These are phyloP conservation scores for Clavispora fructus DNA, from an alignment of 805 yeast species.

Conservation along the genomic window DNA sequence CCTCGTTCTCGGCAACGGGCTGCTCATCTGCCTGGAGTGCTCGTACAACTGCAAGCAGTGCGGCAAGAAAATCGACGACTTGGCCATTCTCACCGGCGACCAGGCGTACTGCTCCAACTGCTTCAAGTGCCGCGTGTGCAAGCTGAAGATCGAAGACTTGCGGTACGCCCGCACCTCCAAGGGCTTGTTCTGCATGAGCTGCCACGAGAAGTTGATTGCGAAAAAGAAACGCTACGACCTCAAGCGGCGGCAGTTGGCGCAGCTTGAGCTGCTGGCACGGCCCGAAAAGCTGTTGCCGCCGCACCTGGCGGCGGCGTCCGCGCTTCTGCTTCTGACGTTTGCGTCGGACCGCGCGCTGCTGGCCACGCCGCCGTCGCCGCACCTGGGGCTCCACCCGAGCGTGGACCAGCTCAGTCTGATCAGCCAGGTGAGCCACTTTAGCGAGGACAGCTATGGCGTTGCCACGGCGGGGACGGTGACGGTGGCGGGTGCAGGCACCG, in stretches of 20 bases:
- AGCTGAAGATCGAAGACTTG: slow-evolving; percentile 77
- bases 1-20: slow-evolving; percentile 88
- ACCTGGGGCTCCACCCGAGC: neutral
- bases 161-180: slow-evolving; percentile 89
- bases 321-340: slow-evolving; percentile 1
- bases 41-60: slow-evolving; percentile 88
- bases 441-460: neutral
- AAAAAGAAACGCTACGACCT: slow-evolving; percentile 64
- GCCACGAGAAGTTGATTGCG: slow-evolving; percentile 79
- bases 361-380: slow-evolving; percentile 1
- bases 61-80: slow-evolving; percentile 79
- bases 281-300: slow-evolving; percentile 5
- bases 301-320: neutral
- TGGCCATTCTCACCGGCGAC: slow-evolving; percentile 92
- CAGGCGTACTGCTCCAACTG: slow-evolving; percentile 91
- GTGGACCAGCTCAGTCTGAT: neutral
- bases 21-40: slow-evolving; percentile 83
- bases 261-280: slow-evolving; percentile 22
- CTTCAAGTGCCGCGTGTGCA: slow-evolving; percentile 86
- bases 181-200: slow-evolving; percentile 87
- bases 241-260: slow-evolving; percentile 31
- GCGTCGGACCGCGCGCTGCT: neutral
- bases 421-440: neutral
- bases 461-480: slow-evolving; percentile 5
- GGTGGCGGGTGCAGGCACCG: slow-evolving; percentile 1